Conservation (phyloP, 495 filamentous ascomycete genomes). For the Neurospora sp. region DNA sequence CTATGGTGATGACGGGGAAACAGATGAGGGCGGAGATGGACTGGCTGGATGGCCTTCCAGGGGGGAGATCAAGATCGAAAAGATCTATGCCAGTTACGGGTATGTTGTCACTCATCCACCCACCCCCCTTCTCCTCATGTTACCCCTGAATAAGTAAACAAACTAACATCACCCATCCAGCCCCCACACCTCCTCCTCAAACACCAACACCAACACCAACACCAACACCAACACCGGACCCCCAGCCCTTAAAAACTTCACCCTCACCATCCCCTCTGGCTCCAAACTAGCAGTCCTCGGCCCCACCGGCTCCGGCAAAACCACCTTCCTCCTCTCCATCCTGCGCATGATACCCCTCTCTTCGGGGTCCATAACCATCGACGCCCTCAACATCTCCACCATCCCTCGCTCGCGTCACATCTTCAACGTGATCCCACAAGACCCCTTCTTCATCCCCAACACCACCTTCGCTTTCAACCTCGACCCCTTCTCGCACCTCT, state of each 20-base stretch:
- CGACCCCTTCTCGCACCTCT: slow-evolving; percentile 18
- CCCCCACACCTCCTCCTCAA: not conserved
- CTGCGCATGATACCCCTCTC: too few relatives aligned
- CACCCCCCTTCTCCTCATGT: not conserved
- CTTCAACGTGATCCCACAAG: slow-evolving; percentile 31
- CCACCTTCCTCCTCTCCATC: too few relatives aligned
- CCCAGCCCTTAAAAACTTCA: not conserved
- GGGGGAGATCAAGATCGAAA: slow-evolving; percentile 13
- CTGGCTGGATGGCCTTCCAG: slow-evolving; percentile 16
- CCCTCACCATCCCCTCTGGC: slow-evolving; percentile 30
- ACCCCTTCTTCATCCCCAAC: slow-evolving; percentile 44
- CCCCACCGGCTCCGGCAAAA: too few relatives aligned
- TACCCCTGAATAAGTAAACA: not conserved
- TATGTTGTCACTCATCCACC: not conserved
- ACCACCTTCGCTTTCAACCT: slow-evolving; percentile 25
- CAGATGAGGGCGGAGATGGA: not conserved
- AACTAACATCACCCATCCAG: not conserved
- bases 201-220: not conserved
- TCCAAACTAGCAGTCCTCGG: too few relatives aligned
- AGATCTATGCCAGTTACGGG: slow-evolving; percentile 17
- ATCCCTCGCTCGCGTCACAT: slow-evolving; percentile 31
- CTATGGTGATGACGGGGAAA: not conserved
- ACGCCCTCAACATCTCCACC: too few relatives aligned
- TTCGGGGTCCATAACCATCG: too few relatives aligned
- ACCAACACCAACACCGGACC: not conserved